Base-by-base conservation (phyloP, 495 filamentous ascomycete genomes). In the Daldinia loculata region DNA sequence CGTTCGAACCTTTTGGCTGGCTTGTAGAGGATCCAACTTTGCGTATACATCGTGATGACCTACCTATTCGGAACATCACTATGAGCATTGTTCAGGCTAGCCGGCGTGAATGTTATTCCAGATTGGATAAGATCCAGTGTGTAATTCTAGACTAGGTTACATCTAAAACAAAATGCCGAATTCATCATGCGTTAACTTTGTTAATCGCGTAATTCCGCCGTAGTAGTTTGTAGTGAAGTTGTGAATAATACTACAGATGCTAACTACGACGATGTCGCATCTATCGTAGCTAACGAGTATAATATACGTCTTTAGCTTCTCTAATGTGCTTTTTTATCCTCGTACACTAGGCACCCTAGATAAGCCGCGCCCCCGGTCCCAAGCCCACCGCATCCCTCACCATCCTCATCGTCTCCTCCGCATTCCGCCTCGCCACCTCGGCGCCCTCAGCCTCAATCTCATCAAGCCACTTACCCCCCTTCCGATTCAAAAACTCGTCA, bases 1-100 rank as follows among this genome's bases (percentile, higher is more conserved):
- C 22, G 85, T 91, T 4, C 85, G 86, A 15, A 82, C 89, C 0
- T 92, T 93, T 71, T 94, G 90, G 89, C 77, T 91, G 19, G 84
- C 85, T 34, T 92, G 90, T 75, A 84, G 90, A 14, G 90, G 91
- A 5, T 85, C 88, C n/a, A 84, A 81, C 36, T 91, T 90, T 72
- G 85, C 88, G 53, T 92, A 92, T 75, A 82, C 84, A 29, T 84
- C 81, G 53, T 82, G 71, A 71, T 29, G 6, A 6, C 38, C 34
- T 24, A 15, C 38, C 32, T 27, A 15, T 7, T 29, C 14, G 36
- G 24, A 15, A 17, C 15, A 36, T 15, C 4, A 7, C 24, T 30
- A 2, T 30, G 17, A 7, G 12, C 14, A 30, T 30, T n/a, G 12
- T 53, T 30, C 5, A 24, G 50, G 24, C 50, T 53, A 30, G 50